phyloP scores from a whole-genome alignment of 495 filamentous ascomycete genomes.

The Ramalina peruviana region DNA sequence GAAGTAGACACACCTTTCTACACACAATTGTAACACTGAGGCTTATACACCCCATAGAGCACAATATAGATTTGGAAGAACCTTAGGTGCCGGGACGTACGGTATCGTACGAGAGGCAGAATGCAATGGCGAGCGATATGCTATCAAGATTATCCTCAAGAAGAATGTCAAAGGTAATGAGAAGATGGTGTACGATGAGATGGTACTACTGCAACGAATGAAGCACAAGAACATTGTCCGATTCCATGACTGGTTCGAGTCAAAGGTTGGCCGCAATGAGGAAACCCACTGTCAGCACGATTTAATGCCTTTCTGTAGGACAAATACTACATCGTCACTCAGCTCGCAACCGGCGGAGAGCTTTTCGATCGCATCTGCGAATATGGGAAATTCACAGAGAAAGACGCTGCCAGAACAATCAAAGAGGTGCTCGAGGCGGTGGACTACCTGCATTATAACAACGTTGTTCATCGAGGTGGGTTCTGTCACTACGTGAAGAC shows the following conservation, averaged over 20 bases:
- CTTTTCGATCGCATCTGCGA: slow-evolving; percentile 98
- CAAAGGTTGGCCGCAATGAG: slow-evolving; percentile 36
- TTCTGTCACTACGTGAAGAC: not conserved
- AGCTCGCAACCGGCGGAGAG: slow-evolving; percentile 91
- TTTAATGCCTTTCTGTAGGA: slow-evolving; percentile 40
- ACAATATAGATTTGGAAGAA: slow-evolving; percentile 82
- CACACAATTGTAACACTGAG: slow-evolving; percentile 1
- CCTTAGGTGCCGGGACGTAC: slow-evolving; percentile 93
- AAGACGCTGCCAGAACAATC: slow-evolving; percentile 94
- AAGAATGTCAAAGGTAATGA: slow-evolving; percentile 98
- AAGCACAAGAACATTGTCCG: slow-evolving; percentile 93
- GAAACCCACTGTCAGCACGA: not conserved
- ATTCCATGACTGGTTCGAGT: slow-evolving; percentile 99
- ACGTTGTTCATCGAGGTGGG: slow-evolving; percentile 90
- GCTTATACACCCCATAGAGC: slow-evolving; percentile 35
- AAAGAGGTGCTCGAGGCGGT: slow-evolving; percentile 90
- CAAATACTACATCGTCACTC: slow-evolving; percentile 99
- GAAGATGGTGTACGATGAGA: slow-evolving; percentile 95
- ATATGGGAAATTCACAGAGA: slow-evolving; percentile 96
- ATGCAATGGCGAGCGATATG: slow-evolving; percentile 65
- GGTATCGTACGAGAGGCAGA: slow-evolving; percentile 96
- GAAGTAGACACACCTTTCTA: slow-evolving; percentile 45
- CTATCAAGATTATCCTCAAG: slow-evolving; percentile 98
- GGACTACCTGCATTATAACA: slow-evolving; percentile 85
- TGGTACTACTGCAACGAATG: slow-evolving; percentile 78